phyloP scores from a whole-genome alignment of 345 rosid genomes.

The Zanthoxylum bungeanum region DNA sequence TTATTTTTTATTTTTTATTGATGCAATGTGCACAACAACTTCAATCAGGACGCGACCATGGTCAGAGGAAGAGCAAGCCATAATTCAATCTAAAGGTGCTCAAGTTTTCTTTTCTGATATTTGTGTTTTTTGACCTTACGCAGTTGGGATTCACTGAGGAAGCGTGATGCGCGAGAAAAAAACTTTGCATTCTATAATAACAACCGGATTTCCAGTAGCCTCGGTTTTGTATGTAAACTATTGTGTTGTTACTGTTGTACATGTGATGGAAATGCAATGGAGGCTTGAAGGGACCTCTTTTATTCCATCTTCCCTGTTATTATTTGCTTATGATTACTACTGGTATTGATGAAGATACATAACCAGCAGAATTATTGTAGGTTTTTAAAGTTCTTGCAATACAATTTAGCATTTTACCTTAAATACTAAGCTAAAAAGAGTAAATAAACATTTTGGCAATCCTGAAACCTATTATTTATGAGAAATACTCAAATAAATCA shows the following conservation, averaged over 20 bases:
- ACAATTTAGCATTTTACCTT: not conserved
- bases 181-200: too few species aligned
- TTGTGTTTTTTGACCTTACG: too few species aligned
- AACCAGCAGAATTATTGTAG: not conserved
- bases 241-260: too few species aligned
- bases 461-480: too few species aligned
- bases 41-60: too few species aligned
- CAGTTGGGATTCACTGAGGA: slow-evolving; percentile 27
- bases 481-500: not conserved
- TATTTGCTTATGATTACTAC: not conserved
- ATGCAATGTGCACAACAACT: not conserved
- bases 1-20: too few species aligned
- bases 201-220: too few species aligned
- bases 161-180: not conserved
- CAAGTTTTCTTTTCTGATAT: too few species aligned
- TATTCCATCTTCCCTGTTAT: not conserved
- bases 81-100: not conserved
- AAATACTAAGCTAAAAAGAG: not conserved
- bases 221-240: not conserved
- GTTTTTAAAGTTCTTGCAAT: not conserved
- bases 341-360: not conserved
- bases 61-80: not conserved
- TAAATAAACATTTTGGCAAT: not conserved
- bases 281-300: not conserved
- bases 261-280: not conserved